These are phyloP conservation scores for Macrophomina pseudophaseolina DNA, from an alignment of 2,329 filamentous ascomycete species.

Conservation along the genomic window DNA sequence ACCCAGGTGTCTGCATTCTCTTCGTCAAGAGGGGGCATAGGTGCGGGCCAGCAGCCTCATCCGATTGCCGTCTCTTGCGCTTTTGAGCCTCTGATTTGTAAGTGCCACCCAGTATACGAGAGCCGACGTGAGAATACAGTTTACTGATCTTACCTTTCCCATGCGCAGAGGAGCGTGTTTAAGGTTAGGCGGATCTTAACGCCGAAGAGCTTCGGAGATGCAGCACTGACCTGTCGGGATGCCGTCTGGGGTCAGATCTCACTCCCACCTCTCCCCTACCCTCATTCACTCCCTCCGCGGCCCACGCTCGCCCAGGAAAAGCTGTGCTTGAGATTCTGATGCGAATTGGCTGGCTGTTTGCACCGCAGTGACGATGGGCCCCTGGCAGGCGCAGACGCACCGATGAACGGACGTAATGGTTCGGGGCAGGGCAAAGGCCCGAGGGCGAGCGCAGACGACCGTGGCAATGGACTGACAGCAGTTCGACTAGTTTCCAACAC, in stretches of 20 bases:
- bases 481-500: constrained; percentile 1
- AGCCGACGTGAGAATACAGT: neutral
- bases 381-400: neutral
- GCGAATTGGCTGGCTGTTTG: no score
- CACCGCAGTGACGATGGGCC: no score
- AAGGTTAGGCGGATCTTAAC: neutral
- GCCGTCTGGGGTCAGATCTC: neutral
- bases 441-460: neutral
- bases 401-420: neutral
- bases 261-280: no score
- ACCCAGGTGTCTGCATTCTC: no score
- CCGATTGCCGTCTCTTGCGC: neutral
- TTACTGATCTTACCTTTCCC: neutral
- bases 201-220: neutral
- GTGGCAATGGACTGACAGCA: neutral
- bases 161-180: neutral
- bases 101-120: neutral
- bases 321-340: neutral
- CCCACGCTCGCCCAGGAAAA: no score
- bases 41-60: neutral
- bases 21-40: no score
- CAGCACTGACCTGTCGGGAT: neutral
- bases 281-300: no score
- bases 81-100: neutral
- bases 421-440: neutral